Evolutionary conservation across 306 rosid genomes (phyloP), one percentile per base, ranked within the genome.

Genomic region (Gastrolobium villosum): DNA sequence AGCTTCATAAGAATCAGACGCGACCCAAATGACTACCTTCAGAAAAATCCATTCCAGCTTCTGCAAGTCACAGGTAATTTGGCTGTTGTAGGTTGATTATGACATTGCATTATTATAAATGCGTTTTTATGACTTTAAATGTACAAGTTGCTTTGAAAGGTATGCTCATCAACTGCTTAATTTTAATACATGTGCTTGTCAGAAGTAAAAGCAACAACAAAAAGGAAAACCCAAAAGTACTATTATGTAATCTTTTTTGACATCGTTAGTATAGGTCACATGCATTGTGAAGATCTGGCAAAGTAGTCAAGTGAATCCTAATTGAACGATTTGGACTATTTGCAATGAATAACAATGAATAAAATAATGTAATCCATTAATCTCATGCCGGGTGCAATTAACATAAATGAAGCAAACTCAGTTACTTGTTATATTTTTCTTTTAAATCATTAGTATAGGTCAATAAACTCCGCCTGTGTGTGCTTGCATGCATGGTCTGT

Each of bases 1-100:
- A 89, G 96, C 81, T 88, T 90, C 84, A 84, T 94, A 65, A 87
- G 96, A 86, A 86, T 83, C 64, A 94, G 75, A 82, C 72, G 90
- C 50, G 96, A 92, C 70, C 97, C 94, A 3, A 86, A 92, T 73
- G 97, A 94, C 80, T 91, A 85, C 73, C 90, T 84, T 69, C 98
- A 89, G 90, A 94, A 84, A 72, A 88, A 92, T 70, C 85, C 96
- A 63, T 91, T 92, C 80, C 87, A 77, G 83, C 96, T 94, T 32
- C 87, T 92, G 69, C 98, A 88, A 82, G 90, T 94, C 64, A 82
- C 86, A 73, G 92, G 97, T 92, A 79, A 69, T 68, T 56, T 68
- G 52, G 36, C 63, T 74, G 14, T 49, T 48, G 37, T 82, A 37
- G 34, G 43, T 31, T 31, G 37, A 52, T 55, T 67, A 44, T 61